Evolutionary conservation across 140 eudicot species (phyloP).

Genomic region (Anethum foeniculum): DNA sequence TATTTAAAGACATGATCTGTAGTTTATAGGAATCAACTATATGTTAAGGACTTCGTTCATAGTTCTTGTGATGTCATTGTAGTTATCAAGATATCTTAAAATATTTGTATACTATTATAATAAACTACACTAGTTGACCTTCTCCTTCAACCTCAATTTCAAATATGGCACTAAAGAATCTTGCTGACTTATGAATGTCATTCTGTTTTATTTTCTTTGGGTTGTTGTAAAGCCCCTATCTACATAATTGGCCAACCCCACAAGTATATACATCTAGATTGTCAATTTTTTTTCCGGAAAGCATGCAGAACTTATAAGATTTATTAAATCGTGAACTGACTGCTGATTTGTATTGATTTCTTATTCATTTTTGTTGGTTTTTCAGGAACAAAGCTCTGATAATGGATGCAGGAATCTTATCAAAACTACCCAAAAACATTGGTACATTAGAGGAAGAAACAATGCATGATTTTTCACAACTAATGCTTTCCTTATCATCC

Average conservation of each 20-base stretch:
- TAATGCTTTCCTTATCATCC: conserved; percentile 58
- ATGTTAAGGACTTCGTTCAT: neutral
- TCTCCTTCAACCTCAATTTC: neutral
- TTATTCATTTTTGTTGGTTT: conserved; percentile 9
- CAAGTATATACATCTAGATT: neutral
- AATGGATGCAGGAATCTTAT: conserved; percentile 78
- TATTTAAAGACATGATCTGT: neutral
- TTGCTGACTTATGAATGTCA: conserved; percentile 32
- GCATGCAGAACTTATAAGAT: neutral
- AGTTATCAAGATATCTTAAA: conserved; percentile 21
- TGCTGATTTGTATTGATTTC: neutral
- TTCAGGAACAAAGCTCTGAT: conserved; percentile 83
- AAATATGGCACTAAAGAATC: conserved; percentile 28
- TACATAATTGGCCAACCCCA: conserved; percentile 4
- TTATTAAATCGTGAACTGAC: neutral
- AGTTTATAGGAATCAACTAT: neutral
- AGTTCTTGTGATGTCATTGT: neutral
- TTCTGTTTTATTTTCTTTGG: conserved; percentile 28
- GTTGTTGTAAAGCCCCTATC: conserved; percentile 14
- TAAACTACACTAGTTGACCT: conserved; percentile 29
- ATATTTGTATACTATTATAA: neutral
- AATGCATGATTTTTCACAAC: conserved; percentile 48
- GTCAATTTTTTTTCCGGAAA: neutral
- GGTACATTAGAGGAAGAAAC: conserved; percentile 31
- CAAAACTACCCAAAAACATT: conserved; percentile 36